phyloP scores from a whole-genome alignment of 768 basidiomycete genomes.

The Panellus pusillus region DNA sequence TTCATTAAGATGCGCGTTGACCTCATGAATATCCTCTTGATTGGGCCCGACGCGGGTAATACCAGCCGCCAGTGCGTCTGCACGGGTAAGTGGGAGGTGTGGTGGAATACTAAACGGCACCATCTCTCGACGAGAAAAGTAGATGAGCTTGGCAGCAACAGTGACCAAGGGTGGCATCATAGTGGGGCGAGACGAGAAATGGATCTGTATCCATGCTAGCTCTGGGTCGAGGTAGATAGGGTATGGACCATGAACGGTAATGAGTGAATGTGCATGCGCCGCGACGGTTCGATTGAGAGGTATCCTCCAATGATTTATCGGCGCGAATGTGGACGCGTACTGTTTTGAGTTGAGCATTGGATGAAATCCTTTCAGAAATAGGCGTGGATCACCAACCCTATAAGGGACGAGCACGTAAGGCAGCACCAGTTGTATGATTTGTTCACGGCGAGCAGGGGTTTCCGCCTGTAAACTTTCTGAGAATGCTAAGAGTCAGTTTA shows the following conservation, averaged over 20 bases:
- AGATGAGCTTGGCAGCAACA: conserved; percentile 62
- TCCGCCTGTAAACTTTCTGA: conserved; percentile 33
- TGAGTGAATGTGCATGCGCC: conserved; percentile 25
- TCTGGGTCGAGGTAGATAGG: conserved; percentile 43
- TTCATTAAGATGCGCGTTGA: conserved; percentile 44
- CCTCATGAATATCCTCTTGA: conserved; percentile 58
- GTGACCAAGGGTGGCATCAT: conserved; percentile 47
- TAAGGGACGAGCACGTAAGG: conserved; percentile 52
- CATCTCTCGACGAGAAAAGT: conserved; percentile 57
- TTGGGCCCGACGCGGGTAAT: conserved; percentile 41
- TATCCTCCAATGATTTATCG: conserved; percentile 58
- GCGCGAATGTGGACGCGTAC: conserved; percentile 60
- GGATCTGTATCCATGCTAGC: conserved; percentile 29
- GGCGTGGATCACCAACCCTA: conserved; percentile 35
- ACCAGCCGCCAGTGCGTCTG: conserved; percentile 23
- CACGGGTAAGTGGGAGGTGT: conserved; percentile 33
- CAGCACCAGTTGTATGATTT: conserved; percentile 34
- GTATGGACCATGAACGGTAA: conserved; percentile 44
- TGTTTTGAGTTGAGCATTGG: conserved; percentile 23
- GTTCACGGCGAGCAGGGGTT: conserved; percentile 26
- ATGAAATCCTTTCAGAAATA: conserved; percentile 1
- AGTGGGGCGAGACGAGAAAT: conserved; percentile 31
- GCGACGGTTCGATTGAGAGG: conserved; percentile 39
- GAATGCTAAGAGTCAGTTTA: not conserved
- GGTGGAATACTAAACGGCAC: conserved; percentile 44